phyloP scores from a whole-genome alignment of 2,329 filamentous ascomycete genomes.

The Monosporascus sp. region DNA sequence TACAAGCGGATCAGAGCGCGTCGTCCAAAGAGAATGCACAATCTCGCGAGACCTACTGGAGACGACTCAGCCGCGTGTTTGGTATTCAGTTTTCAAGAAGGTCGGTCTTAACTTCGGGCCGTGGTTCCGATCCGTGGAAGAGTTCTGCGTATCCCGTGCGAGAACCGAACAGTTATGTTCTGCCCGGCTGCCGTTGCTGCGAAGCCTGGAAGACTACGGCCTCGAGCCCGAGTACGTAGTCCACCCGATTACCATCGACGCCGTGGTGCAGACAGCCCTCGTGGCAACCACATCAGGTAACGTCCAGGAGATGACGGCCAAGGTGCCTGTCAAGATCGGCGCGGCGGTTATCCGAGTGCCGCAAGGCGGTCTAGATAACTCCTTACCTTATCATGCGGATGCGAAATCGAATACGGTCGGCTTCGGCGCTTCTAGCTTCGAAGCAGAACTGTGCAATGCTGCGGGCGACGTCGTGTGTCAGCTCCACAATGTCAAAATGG shows the following conservation, averaged over 20 bases:
- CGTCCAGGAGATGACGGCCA: background rate
- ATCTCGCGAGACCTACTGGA: too few species aligned
- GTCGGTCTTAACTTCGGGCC: too few species aligned
- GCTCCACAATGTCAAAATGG: background rate
- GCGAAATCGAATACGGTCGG: background rate
- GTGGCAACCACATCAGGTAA: background rate
- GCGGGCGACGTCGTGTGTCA: too few species aligned
- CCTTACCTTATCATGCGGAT: background rate
- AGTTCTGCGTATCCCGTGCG: too few species aligned
- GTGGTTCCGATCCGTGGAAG: too few species aligned
- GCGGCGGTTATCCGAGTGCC: background rate
- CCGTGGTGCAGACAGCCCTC: background rate
- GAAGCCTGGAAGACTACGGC: too few species aligned
- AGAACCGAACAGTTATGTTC: too few species aligned
- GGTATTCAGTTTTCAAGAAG: too few species aligned
- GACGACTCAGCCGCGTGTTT: too few species aligned
- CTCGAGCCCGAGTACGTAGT: background rate
- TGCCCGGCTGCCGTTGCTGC: too few species aligned
- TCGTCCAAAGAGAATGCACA: too few species aligned
- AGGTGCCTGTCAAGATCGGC: constrained; percentile 1
- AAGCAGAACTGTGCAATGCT: background rate
- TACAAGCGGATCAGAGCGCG: too few species aligned
- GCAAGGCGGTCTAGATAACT: background rate
- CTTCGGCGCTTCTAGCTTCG: background rate
- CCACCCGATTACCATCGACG: constrained; percentile 1